Conservation (phyloP, 2,329 filamentous ascomycete genomes). For the Endocalyx cinctus region DNA sequence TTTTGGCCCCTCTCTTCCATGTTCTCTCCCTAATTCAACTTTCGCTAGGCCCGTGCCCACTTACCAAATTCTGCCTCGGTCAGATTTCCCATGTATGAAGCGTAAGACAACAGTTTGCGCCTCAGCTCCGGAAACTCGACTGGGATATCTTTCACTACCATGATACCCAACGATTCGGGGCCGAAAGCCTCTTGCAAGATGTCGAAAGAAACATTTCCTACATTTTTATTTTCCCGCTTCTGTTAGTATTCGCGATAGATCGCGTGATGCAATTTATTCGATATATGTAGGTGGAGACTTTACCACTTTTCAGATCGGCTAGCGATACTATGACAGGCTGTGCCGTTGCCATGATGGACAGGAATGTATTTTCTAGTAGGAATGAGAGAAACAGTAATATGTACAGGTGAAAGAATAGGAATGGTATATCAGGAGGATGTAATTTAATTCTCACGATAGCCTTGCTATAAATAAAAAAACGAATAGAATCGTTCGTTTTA, state of each 20-base stretch:
- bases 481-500: too few species aligned
- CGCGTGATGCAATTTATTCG: neutral
- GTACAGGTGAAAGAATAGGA: neutral
- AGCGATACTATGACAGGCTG: slow-evolving; percentile 58
- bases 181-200: slow-evolving; percentile 79
- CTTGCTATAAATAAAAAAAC: too few species aligned
- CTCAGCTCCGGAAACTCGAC: slow-evolving; percentile 67
- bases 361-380: too few species aligned
- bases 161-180: slow-evolving; percentile 82
- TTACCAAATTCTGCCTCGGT: slow-evolving; percentile 66
- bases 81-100: slow-evolving; percentile 83
- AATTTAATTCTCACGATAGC: too few species aligned
- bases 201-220: slow-evolving; percentile 64
- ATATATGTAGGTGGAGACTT: slow-evolving; percentile 11
- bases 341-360: slow-evolving; percentile 40
- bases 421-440: too few species aligned
- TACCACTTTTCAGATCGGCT: slow-evolving; percentile 56
- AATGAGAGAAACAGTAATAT: neutral
- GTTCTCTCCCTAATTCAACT: neutral
- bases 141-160: slow-evolving; percentile 86
- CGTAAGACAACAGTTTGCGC: slow-evolving; percentile 72
- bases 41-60: slow-evolving; percentile 15
- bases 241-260: slow-evolving; percentile 2
- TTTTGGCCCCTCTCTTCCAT: slow-evolving; percentile 2
- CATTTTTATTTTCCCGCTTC: neutral